A percentile compares a stretch with the other conserved stretches of the same genome.
phyloP scores from a whole-genome alignment of 225 moss, liverwort and hornwort genomes.

The Marchantia polymorpha region DNA sequence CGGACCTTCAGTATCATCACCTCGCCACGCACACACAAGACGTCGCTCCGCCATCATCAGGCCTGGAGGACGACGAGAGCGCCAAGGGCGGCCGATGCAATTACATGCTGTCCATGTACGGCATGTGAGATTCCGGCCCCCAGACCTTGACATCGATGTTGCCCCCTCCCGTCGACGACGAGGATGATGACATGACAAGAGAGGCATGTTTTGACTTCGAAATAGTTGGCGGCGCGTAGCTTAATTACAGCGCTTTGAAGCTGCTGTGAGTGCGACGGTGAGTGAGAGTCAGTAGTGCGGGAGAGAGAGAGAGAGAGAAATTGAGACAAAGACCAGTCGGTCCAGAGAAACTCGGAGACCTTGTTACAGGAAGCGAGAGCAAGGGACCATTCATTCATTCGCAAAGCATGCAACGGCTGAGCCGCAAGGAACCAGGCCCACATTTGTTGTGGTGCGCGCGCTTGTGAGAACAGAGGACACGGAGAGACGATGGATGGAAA shows the following conservation, averaged over 20 bases:
- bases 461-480: not conserved
- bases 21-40: not conserved
- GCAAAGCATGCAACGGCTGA: conserved; percentile 3
- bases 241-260: too few relatives aligned
- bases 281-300: too few relatives aligned
- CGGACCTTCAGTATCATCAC: not conserved
- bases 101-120: conserved; percentile 7
- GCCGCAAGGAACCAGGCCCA: not conserved
- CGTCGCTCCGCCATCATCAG: too few relatives aligned
- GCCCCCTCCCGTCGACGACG: too few relatives aligned
- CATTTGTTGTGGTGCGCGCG: not conserved
- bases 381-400: not conserved
- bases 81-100: conserved; percentile 7
- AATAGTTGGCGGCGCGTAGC: not conserved
- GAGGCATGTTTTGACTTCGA: not conserved
- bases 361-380: not conserved
- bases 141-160: not conserved
- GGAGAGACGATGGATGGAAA: not conserved
- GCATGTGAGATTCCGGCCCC: not conserved
- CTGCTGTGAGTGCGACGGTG: too few relatives aligned
- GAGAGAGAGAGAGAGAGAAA: not conserved
- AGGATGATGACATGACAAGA: too few relatives aligned
- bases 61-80: conserved; percentile 5
- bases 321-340: not conserved
- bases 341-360: too few relatives aligned